Evolutionary conservation across 2,329 filamentous ascomycete species (phyloP).

Genomic region (Sclerotinia sclerotiorum): DNA sequence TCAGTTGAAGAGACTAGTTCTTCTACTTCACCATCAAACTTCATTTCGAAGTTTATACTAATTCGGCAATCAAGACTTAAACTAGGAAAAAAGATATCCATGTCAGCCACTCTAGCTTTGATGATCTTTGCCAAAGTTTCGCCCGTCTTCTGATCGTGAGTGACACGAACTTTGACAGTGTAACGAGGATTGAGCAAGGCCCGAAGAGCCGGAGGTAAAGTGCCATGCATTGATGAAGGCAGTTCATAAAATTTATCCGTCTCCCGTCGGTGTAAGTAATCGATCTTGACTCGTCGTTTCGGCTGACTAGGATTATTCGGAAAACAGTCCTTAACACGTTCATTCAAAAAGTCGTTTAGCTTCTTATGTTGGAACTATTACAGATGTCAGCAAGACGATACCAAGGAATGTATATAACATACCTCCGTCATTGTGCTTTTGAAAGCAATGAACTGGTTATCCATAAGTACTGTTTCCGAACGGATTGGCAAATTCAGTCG

Average conservation of each 20-base stretch:
- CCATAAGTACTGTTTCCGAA: slow-evolving; percentile 68
- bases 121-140: slow-evolving; percentile 79
- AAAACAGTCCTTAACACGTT: slow-evolving; percentile 58
- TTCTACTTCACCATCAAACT: slow-evolving; percentile 69
- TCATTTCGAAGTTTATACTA: slow-evolving; percentile 92
- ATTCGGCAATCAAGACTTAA: slow-evolving; percentile 86
- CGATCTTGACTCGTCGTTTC: slow-evolving; percentile 59
- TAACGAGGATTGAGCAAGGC: slow-evolving; percentile 59
- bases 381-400: slow-evolving; percentile 25
- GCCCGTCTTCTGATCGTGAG: slow-evolving; percentile 70
- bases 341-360: slow-evolving; percentile 84
- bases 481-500: slow-evolving; percentile 66
- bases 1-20: slow-evolving; percentile 48
- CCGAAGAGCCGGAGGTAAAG: slow-evolving; percentile 64
- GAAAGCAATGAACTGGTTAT: slow-evolving; percentile 65
- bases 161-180: slow-evolving; percentile 67
- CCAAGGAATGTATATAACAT: slow-evolving; percentile 40
- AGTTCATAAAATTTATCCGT: slow-evolving; percentile 82
- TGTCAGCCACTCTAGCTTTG: slow-evolving; percentile 82
- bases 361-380: slow-evolving; percentile 72
- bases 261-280: slow-evolving; percentile 81
- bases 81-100: slow-evolving; percentile 81
- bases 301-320: slow-evolving; percentile 48
- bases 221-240: slow-evolving; percentile 55
- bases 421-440: slow-evolving; percentile 90